These are phyloP conservation scores for Aurantiochytrium sp. DNA, from an alignment of 108 stramenopile genomes.

Conservation along the genomic window DNA sequence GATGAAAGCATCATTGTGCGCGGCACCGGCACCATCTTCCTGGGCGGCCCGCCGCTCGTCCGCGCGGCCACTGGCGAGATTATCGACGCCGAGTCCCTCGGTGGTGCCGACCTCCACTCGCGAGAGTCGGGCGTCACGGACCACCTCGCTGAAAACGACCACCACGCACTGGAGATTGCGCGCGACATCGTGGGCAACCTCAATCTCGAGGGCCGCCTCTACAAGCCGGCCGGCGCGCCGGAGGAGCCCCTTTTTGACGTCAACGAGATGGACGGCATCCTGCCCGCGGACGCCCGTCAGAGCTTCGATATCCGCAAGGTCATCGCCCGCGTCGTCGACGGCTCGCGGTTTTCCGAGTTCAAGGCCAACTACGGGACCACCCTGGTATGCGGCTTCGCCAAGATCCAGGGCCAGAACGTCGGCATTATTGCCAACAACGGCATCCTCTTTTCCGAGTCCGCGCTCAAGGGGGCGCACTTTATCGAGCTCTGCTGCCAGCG, in stretches of 20 bases:
- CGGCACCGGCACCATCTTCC: conserved; percentile 93
- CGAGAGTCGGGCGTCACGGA: conserved; percentile 84
- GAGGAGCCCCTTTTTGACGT: conserved; percentile 84
- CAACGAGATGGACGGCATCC: conserved; percentile 77
- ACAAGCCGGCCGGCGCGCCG: neutral
- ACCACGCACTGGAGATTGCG: conserved; percentile 74
- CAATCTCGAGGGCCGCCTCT: conserved; percentile 21
- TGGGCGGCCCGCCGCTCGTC: conserved; percentile 98
- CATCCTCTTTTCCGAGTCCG: conserved; percentile 82
- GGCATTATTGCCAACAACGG: conserved; percentile 98
- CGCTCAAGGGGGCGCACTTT: conserved; percentile 91
- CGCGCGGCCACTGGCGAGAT: conserved; percentile 94
- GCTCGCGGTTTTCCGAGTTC: conserved; percentile 94
- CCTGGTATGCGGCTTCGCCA: conserved; percentile 88
- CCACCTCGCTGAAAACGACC: conserved; percentile 83
- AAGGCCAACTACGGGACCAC: conserved; percentile 89
- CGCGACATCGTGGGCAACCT: conserved; percentile 75
- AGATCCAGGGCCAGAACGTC: conserved; percentile 81
- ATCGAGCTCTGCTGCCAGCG: conserved; percentile 95
- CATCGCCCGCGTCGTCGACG: conserved; percentile 86
- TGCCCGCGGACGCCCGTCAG: conserved; percentile 84
- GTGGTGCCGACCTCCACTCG: conserved; percentile 90
- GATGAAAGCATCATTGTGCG: conserved; percentile 93
- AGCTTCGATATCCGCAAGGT: conserved; percentile 91
- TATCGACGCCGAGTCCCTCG: conserved; percentile 89